Percentiles rank a stretch among this genome's conserved stretches.
Conservation (phyloP, 2,329 filamentous ascomycete species). For the Neurospora crassa region DNA sequence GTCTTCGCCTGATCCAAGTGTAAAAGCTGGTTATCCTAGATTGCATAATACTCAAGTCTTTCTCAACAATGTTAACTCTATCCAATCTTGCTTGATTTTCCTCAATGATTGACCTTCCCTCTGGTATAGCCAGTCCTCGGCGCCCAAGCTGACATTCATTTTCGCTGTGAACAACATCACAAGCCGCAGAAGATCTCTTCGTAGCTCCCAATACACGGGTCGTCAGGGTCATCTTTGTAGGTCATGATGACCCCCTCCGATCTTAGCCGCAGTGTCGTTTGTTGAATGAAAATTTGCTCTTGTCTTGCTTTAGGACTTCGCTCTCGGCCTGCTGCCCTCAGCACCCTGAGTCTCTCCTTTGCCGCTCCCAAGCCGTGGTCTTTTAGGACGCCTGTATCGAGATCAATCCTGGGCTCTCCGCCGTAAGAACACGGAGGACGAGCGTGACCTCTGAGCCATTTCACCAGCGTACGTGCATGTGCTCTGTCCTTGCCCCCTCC, state of each 20-base stretch:
- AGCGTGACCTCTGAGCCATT: not conserved
- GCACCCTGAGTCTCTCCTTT: not conserved
- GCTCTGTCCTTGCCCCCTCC: not conserved
- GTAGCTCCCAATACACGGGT: not conserved
- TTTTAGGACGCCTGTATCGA: not conserved
- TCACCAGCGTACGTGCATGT: not conserved
- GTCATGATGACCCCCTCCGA: not conserved
- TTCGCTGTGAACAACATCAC: not conserved
- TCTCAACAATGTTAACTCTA: not conserved
- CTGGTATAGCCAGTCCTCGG: not conserved
- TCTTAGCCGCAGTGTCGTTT: not conserved
- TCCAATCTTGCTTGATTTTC: not conserved
- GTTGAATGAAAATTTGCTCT: not conserved
- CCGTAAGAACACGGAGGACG: not conserved
- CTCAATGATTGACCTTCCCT: not conserved
- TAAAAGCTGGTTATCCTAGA: not conserved
- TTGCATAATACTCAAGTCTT: not conserved
- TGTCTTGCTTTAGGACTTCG: not conserved
- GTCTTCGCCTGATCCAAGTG: not conserved
- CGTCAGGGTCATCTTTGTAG: not conserved
- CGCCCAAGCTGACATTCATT: not conserved
- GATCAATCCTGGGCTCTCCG: not conserved
- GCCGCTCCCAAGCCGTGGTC: not conserved
- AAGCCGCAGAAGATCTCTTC: not conserved
- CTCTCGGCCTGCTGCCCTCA: not conserved